Percentiles rank a stretch among this genome's conserved stretches.
phyloP scores from a whole-genome alignment of 2,329 filamentous ascomycete species.

The Penicillium sp. region DNA sequence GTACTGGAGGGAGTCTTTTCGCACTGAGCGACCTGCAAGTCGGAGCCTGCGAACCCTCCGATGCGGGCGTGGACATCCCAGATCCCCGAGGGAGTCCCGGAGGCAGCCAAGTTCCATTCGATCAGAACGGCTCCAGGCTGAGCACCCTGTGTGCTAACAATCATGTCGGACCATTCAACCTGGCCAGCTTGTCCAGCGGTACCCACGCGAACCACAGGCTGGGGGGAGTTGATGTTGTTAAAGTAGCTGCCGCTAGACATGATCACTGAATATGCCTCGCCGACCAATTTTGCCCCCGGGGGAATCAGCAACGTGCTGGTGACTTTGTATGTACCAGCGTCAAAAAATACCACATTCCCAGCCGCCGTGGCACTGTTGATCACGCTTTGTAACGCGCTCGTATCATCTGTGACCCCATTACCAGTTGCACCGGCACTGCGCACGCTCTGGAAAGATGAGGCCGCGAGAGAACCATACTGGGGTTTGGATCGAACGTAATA shows the following conservation, averaged over 20 bases:
- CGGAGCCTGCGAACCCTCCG: conserved; percentile 1
- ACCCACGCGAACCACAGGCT: conserved; percentile 1
- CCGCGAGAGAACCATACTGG: conserved; percentile 10
- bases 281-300: conserved; percentile 1
- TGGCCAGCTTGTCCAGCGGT: background rate
- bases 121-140: conserved; percentile 38
- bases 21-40: conserved; percentile 1
- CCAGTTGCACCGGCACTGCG: conserved; percentile 37
- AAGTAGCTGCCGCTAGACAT: conserved; percentile 5
- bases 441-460: background rate
- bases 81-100: conserved; percentile 15
- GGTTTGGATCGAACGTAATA: conserved; percentile 11
- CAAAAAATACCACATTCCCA: background rate
- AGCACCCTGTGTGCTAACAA: conserved; percentile 33
- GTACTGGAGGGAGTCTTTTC: background rate
- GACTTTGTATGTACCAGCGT: conserved; percentile 5
- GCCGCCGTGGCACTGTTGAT: conserved; percentile 1
- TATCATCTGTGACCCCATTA: conserved; percentile 52
- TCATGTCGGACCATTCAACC: conserved; percentile 26
- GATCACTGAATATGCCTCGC: conserved; percentile 4
- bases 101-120: conserved; percentile 36
- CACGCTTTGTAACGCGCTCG: background rate
- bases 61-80: conserved; percentile 5
- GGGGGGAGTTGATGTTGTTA: background rate
- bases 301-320: background rate